These are phyloP conservation scores for Priceomyces carsonii DNA, from an alignment of 805 yeast species.

Conservation along the genomic window DNA sequence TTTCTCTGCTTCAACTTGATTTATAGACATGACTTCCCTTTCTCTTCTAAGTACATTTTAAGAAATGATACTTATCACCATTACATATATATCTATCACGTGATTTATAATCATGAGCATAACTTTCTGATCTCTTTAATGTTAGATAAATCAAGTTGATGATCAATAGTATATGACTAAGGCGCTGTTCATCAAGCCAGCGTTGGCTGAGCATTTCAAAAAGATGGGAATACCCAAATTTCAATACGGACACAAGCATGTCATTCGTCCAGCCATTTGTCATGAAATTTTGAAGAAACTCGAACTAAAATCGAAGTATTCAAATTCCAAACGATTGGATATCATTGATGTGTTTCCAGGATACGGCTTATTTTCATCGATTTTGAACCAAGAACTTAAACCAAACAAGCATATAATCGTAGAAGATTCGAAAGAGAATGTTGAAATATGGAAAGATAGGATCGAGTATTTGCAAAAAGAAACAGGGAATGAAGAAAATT, in stretches of 20 bases:
- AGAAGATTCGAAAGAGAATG: slow-evolving; percentile 45
- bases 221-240: slow-evolving; percentile 17
- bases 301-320: slow-evolving; percentile 36
- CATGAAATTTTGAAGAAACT: slow-evolving; percentile 49
- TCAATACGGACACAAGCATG: slow-evolving; percentile 26
- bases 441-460: slow-evolving; percentile 28
- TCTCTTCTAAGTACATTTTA: too few relatives aligned
- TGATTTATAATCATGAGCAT: too few relatives aligned
- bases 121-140: too few relatives aligned
- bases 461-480: slow-evolving; percentile 20
- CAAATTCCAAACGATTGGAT: slow-evolving; percentile 40
- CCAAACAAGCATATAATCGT: slow-evolving; percentile 68
- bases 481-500: slow-evolving; percentile 31
- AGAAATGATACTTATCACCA: too few relatives aligned
- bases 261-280: slow-evolving; percentile 22
- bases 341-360: slow-evolving; percentile 65
- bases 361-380: slow-evolving; percentile 58
- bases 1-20: too few relatives aligned
- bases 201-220: slow-evolving; percentile 21
- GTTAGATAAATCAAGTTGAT: slow-evolving; percentile 3
- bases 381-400: slow-evolving; percentile 56
- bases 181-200: slow-evolving; percentile 26
- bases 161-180: slow-evolving; percentile 4
- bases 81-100: too few relatives aligned
- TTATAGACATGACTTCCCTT: too few relatives aligned